Conservation (phyloP, 768 basidiomycete species). For the Albatrellus ellisii region DNA sequence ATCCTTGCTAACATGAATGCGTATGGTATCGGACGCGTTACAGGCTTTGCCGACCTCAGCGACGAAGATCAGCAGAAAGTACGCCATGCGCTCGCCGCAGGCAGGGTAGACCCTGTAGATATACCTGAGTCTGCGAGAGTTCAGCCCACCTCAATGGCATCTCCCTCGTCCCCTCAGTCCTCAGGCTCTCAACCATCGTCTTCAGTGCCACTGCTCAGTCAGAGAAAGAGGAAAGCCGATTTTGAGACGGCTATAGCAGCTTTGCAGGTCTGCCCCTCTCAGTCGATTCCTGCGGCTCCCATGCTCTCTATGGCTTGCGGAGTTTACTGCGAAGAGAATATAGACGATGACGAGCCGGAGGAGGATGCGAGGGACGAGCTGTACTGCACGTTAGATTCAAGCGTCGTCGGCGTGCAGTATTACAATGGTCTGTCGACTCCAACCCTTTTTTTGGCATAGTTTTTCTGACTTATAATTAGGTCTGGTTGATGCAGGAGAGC, state of each 20-base stretch:
- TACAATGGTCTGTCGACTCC: conserved; percentile 40
- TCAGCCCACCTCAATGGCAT: neutral
- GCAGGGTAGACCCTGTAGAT: conserved; percentile 44
- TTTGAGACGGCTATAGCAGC: conserved; percentile 15
- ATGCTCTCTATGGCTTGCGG: neutral
- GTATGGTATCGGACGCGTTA: conserved; percentile 3
- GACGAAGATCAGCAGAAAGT: conserved; percentile 52
- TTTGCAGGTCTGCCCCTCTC: conserved; percentile 12
- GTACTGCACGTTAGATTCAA: conserved; percentile 43
- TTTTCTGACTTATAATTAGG: conserved; percentile 26
- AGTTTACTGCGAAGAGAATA: conserved; percentile 13
- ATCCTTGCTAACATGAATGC: conserved; percentile 2
- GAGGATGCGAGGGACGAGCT: conserved; percentile 41
- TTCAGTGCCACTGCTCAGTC: conserved; percentile 15
- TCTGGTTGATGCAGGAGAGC: conserved; percentile 67
- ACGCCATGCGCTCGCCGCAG: conserved; percentile 37
- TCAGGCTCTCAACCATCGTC: neutral
- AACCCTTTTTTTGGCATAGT: neutral
- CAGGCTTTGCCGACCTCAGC: conserved; percentile 15
- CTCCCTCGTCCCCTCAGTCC: neutral
- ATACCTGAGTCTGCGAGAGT: conserved; percentile 33
- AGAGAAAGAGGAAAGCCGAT: conserved; percentile 33
- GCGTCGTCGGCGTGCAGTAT: conserved; percentile 76
- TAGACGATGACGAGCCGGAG: conserved; percentile 5
- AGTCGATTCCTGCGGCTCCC: conserved; percentile 3